Conservation (phyloP, 2,329 filamentous ascomycete genomes). For the Fusarium napiforme region DNA sequence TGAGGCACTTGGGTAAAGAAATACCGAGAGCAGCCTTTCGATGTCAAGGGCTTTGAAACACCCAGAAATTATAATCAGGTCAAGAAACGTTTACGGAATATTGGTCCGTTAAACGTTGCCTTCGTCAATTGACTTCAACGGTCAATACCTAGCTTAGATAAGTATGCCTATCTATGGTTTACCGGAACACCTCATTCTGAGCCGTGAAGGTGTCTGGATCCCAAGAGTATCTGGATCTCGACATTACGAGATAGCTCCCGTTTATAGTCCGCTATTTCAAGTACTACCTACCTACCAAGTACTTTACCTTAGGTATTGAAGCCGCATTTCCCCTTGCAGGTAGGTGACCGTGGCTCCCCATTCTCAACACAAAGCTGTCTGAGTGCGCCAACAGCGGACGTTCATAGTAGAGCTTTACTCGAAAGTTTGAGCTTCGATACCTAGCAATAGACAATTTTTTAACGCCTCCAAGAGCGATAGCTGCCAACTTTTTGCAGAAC, state of each 20-base stretch:
- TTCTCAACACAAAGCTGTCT: constrained; percentile 13
- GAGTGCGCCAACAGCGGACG: background rate
- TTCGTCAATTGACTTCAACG: background rate
- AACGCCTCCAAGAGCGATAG: background rate
- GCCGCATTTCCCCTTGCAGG: constrained; percentile 24
- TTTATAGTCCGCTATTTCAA: constrained; percentile 7
- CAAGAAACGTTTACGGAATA: background rate
- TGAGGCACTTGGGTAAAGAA: background rate
- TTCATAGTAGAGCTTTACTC: background rate
- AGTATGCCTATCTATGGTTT: background rate
- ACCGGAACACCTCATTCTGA: background rate
- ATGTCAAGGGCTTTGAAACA: background rate
- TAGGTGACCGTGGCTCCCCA: constrained; percentile 5
- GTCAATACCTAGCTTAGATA: background rate
- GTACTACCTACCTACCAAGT: background rate
- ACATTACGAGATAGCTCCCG: constrained; percentile 1
- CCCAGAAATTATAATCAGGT: background rate
- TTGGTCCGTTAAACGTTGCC: background rate
- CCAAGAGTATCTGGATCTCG: background rate
- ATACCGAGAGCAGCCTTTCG: background rate
- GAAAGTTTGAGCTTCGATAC: background rate
- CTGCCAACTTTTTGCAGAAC: background rate
- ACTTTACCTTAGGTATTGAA: background rate
- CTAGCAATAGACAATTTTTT: background rate
- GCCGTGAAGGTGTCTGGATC: background rate